Conservation (phyloP, 2,329 filamentous ascomycete genomes). For the Fusarium kyushuense region DNA sequence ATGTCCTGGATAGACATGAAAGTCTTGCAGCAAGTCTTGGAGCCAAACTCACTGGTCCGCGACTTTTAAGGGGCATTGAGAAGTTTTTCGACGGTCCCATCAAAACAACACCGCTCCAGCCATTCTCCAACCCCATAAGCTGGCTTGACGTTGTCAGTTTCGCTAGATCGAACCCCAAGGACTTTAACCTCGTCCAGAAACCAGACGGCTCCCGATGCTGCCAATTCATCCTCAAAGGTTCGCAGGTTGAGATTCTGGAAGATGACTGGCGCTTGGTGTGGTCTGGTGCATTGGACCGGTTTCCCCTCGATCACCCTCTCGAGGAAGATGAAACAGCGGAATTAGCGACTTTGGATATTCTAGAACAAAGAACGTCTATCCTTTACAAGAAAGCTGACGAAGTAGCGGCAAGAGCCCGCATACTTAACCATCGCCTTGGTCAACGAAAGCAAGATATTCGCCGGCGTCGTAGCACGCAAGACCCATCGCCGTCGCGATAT, state of each 20-base stretch:
- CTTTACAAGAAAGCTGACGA: conserved; percentile 86
- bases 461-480: conserved; percentile 45
- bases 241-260: conserved; percentile 85
- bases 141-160: conserved; percentile 91
- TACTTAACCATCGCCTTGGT: conserved; percentile 80
- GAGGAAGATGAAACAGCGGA: conserved; percentile 90
- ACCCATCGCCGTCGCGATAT: conserved; percentile 54
- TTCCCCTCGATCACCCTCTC: conserved; percentile 82
- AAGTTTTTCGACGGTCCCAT: conserved; percentile 86
- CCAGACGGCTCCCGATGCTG: conserved; percentile 78
- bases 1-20: conserved; percentile 85
- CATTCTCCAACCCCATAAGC: conserved; percentile 72
- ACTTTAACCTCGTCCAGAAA: conserved; percentile 78
- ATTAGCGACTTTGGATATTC: conserved; percentile 82
- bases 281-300: conserved; percentile 83
- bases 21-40: conserved; percentile 88
- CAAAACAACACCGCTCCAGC: conserved; percentile 63
- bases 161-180: conserved; percentile 81
- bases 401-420: conserved; percentile 71
- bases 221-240: conserved; percentile 84
- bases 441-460: conserved; percentile 51
- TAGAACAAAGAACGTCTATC: conserved; percentile 81
- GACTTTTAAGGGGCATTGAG: conserved; percentile 87
- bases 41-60: conserved; percentile 83
- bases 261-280: conserved; percentile 89